phyloP scores from a whole-genome alignment of 495 filamentous ascomycete species.

The Podospora pseudopauciseta region DNA sequence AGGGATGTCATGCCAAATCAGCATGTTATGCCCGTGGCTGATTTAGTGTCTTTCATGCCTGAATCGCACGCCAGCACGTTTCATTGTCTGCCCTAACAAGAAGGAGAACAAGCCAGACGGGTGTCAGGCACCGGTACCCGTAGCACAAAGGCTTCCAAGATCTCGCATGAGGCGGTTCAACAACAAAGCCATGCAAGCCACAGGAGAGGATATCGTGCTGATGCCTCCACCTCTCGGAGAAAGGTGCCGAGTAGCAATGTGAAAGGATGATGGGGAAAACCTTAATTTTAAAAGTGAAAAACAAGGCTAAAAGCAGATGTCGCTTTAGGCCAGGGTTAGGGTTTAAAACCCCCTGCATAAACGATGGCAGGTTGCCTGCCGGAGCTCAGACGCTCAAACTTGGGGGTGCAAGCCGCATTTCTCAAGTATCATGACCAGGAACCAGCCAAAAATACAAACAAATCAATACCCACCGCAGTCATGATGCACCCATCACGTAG shows the following conservation, averaged over 20 bases:
- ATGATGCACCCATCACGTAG: constrained; percentile 88
- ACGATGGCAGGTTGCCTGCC: neutral
- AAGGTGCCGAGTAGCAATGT: neutral
- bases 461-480: constrained; percentile 18
- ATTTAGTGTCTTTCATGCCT: neutral
- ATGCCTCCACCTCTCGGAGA: no score
- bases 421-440: neutral
- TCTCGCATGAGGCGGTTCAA: no score
- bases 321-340: neutral
- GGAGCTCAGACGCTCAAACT: neutral
- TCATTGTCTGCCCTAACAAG: neutral
- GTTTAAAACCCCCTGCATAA: neutral
- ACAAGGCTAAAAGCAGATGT: neutral
- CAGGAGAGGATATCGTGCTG: neutral
- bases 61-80: neutral
- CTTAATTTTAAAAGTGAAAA: neutral
- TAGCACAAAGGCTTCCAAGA: neutral
- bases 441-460: neutral
- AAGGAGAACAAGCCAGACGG: neutral
- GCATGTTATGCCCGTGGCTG: neutral
- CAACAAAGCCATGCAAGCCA: neutral
- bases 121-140: neutral
- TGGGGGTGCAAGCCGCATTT: neutral
- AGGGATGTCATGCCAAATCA: neutral
- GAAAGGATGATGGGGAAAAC: neutral